Evolutionary conservation across 2,329 filamentous ascomycete genomes (phyloP), one percentile per base, ranked within the genome.

Genomic region (Nemania sp.): DNA sequence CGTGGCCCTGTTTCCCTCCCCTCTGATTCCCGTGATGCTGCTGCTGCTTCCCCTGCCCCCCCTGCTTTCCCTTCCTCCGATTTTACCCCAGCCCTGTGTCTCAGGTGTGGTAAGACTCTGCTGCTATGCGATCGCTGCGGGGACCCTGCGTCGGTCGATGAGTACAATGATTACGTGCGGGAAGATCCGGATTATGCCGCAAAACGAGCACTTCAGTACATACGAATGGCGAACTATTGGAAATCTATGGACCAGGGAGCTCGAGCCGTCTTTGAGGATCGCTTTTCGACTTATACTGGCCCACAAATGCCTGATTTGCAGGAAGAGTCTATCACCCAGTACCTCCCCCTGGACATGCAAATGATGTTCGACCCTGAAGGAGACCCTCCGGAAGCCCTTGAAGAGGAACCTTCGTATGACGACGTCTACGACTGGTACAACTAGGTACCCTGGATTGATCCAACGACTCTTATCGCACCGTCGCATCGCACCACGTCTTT

Each of bases 1-100:
- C 83, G 93, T 96, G 70, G 66, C 64, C 65, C 75, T 64, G 64
- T 72, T 69, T 68, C 66, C 62, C 37, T 59, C 54, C 54, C 42
- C 53, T 39, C 30, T 59, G 46, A 33, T 57, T 30, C 39, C 52
- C 41, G 45, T 53, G 26, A 34, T 53, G 33, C 57, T 48, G 23
- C 48, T 15, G 52, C 22, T 24, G 15, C 49, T 56, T 40, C 56
- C 45, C 56, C 63, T 44, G 46, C 36, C 37, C 44, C 47, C 45
- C 49, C 59, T 40, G 61, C 66, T 51, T 6, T 17, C 31, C 1
- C 23, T 20, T 8, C 53, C 54, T 43, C 53, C 55, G 61, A 66
- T 54, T 49, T 39, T 26, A 44, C 47, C 40, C 53, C 61, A 34
- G 67, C 67, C 54, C 31, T 69, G 50, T 69, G 67, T 61, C 61